These are phyloP conservation scores for Fusarium irregulare DNA, from an alignment of 2,329 filamentous ascomycete species.

Conservation along the genomic window DNA sequence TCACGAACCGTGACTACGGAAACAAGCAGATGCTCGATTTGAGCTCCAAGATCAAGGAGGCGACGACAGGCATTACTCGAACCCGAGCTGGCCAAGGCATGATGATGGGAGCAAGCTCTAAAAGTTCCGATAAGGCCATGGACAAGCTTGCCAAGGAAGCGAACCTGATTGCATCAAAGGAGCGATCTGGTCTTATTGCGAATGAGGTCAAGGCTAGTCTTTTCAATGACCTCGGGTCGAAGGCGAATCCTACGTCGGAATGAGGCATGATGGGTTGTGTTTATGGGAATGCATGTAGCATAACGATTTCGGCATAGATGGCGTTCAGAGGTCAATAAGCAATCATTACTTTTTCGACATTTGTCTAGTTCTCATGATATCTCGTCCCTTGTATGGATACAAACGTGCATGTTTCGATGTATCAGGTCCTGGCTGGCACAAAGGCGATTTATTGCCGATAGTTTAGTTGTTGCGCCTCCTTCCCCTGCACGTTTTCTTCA, in stretches of 20 bases:
- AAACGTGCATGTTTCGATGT: neutral
- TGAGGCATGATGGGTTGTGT: constrained; percentile 18
- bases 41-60: constrained; percentile 81
- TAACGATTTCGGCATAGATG: constrained; percentile 43
- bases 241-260: constrained; percentile 30
- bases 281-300: constrained; percentile 40
- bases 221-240: constrained; percentile 60
- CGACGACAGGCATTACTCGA: constrained; percentile 54
- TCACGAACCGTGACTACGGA: constrained; percentile 92
- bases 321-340: constrained; percentile 45
- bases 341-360: constrained; percentile 11
- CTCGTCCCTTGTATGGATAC: neutral
- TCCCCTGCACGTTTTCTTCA: neutral
- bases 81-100: constrained; percentile 44
- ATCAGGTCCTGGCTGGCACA: too few species aligned
- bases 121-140: constrained; percentile 59
- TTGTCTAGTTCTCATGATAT: neutral
- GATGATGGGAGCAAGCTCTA: constrained; percentile 41
- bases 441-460: neutral
- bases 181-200: constrained; percentile 71
- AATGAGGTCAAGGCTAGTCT: constrained; percentile 72
- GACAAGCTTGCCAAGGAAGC: constrained; percentile 71
- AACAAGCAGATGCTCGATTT: constrained; percentile 94
- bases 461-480: neutral
- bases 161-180: constrained; percentile 70